Evolutionary conservation across 139 green algal species (phyloP).

Genomic region (Spirogloea muscicola): DNA sequence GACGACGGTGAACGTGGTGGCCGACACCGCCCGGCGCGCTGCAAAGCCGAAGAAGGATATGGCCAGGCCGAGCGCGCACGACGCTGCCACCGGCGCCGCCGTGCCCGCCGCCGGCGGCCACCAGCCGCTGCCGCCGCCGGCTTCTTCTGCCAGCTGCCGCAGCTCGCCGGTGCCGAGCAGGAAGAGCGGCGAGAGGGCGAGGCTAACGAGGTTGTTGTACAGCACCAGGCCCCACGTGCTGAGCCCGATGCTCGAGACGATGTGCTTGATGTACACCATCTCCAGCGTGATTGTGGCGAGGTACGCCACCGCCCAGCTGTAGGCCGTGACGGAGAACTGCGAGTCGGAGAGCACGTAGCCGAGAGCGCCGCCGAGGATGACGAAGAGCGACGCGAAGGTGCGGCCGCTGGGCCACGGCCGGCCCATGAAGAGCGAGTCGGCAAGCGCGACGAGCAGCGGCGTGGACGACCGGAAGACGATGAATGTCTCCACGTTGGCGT

Average conservation of each 20-base stretch:
- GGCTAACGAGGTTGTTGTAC: constrained; percentile 33
- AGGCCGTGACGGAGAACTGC: constrained; percentile 18
- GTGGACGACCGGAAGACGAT: constrained; percentile 37
- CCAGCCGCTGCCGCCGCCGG: too few relatives aligned
- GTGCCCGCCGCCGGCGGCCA: neutral
- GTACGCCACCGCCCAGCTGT: constrained; percentile 35
- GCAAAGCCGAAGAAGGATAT: constrained; percentile 65
- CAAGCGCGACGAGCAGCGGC: constrained; percentile 26
- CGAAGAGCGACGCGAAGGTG: constrained; percentile 21
- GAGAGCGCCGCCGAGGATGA: constrained; percentile 27
- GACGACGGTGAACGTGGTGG: constrained; percentile 76
- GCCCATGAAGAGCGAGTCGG: constrained; percentile 26
- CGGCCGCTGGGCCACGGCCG: constrained; percentile 2
- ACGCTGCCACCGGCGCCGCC: constrained; percentile 51
- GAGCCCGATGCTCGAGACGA: constrained; percentile 20
- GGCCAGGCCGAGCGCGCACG: constrained; percentile 63
- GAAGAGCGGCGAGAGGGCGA: too few relatives aligned
- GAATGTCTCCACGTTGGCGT: constrained; percentile 40
- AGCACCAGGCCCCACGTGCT: constrained; percentile 34
- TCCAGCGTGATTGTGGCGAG: constrained; percentile 23
- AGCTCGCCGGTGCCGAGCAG: too few relatives aligned
- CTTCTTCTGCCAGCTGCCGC: too few relatives aligned
- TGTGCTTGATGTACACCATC: constrained; percentile 43
- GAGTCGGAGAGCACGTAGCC: constrained; percentile 18
- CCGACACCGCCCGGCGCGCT: constrained; percentile 59